Percentiles rank a stretch among this genome's conserved stretches.
These are phyloP conservation scores for Daedaleopsis nitida DNA, from an alignment of 768 basidiomycete genomes.

Conservation along the genomic window DNA sequence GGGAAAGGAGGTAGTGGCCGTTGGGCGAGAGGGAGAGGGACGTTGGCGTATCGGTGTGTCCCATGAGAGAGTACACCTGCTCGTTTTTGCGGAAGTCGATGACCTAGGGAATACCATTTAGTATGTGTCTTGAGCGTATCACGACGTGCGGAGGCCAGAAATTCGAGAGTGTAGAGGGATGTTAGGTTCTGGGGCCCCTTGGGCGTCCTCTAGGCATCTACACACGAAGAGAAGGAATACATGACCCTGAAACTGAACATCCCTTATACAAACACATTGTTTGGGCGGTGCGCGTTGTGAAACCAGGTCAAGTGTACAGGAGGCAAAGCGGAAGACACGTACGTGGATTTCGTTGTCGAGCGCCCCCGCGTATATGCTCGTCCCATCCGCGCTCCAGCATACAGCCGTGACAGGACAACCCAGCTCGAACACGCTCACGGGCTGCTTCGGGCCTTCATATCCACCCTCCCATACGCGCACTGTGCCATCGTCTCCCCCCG, in stretches of 20 bases:
- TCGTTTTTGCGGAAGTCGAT: conserved; percentile 88
- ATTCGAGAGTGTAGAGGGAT: too few relatives aligned
- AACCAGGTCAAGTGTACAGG: too few relatives aligned
- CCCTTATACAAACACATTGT: too few relatives aligned
- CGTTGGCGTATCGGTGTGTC: conserved; percentile 92
- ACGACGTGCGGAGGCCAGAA: too few relatives aligned
- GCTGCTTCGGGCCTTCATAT: conserved; percentile 68
- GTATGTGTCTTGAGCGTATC: conserved; percentile 2
- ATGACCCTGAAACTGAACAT: too few relatives aligned
- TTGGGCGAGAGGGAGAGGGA: conserved; percentile 92
- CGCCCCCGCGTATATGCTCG: conserved; percentile 87
- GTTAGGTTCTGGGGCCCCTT: too few relatives aligned
- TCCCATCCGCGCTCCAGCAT: conserved; percentile 90
- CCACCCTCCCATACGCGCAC: conserved; percentile 92
- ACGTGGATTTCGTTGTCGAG: conserved; percentile 97
- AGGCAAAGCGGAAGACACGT: conserved; percentile 32
- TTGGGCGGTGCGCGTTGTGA: too few relatives aligned
- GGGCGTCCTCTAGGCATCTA: too few relatives aligned
- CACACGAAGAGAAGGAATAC: too few relatives aligned
- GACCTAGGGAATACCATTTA: conserved; percentile 75
- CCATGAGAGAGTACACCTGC: conserved; percentile 76
- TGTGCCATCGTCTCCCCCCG: conserved; percentile 90
- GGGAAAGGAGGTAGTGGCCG: conserved; percentile 84
- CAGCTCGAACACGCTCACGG: conserved; percentile 79
- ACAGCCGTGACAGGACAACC: conserved; percentile 93